Percentiles rank a stretch among this genome's conserved stretches.
Evolutionary conservation across 352 stramenopile genomes (phyloP).

Genomic region (Globisporangium megalacanthum): DNA sequence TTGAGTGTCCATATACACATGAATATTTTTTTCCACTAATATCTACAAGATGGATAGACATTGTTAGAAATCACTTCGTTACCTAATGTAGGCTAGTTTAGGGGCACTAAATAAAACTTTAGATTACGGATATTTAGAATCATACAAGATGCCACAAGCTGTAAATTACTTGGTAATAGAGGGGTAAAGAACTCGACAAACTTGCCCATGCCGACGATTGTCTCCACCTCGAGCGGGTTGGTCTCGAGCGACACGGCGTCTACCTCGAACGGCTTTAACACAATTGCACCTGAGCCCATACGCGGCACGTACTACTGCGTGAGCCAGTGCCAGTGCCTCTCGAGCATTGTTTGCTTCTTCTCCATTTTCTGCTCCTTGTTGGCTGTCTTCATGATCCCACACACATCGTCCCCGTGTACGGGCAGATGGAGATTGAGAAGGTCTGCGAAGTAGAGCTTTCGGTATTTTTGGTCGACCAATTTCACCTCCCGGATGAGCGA

Average conservation of each 20-base stretch:
- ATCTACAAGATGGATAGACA: no score
- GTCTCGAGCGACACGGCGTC: slow-evolving; percentile 81
- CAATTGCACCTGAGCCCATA: slow-evolving; percentile 81
- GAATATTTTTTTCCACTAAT: no score
- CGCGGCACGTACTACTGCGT: slow-evolving; percentile 84
- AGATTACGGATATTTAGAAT: no score
- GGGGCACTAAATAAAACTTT: no score
- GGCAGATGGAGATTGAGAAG: slow-evolving; percentile 81
- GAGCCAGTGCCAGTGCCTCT: slow-evolving; percentile 75
- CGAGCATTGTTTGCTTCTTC: slow-evolving; percentile 87
- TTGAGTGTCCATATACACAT: no score
- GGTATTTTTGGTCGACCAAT: slow-evolving; percentile 75
- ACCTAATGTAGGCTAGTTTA: no score
- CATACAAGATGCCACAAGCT: no score
- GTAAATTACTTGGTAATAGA: no score
- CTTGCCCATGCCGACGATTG: slow-evolving; percentile 89
- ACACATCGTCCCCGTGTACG: slow-evolving; percentile 77
- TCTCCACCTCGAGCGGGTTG: slow-evolving; percentile 85
- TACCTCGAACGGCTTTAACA: slow-evolving; percentile 83
- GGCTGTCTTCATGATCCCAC: slow-evolving; percentile 82
- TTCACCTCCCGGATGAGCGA: slow-evolving; percentile 83
- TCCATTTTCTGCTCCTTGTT: slow-evolving; percentile 90
- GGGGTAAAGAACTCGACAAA: slow-evolving; percentile 67
- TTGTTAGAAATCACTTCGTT: no score
- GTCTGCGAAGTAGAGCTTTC: slow-evolving; percentile 77